Conservation (phyloP, 2,329 filamentous ascomycete genomes). For the Sclerotinia trifoliorum region DNA sequence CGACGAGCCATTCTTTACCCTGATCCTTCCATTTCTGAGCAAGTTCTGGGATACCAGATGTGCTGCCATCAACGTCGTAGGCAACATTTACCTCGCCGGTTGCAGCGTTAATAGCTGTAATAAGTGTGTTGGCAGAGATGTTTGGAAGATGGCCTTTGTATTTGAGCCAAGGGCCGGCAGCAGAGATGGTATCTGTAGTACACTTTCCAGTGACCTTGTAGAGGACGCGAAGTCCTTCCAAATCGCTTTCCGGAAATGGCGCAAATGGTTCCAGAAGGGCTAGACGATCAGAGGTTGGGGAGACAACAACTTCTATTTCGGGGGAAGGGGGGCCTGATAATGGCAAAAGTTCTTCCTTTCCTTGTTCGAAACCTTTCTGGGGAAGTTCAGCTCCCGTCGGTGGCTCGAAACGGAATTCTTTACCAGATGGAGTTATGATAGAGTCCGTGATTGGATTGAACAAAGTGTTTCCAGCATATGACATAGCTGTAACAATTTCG, state of each 20-base stretch:
- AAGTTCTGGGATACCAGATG: constrained; percentile 80
- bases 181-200: constrained; percentile 98
- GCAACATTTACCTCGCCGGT: constrained; percentile 91
- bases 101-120: constrained; percentile 87
- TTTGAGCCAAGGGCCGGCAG: constrained; percentile 95
- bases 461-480: constrained; percentile 85
- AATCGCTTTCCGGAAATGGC: constrained; percentile 74
- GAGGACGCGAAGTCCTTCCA: constrained; percentile 77
- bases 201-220: constrained; percentile 98
- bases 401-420: constrained; percentile 80
- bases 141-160: constrained; percentile 99
- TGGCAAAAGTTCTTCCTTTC: constrained; percentile 71
- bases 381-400: constrained; percentile 69
- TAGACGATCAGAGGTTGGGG: constrained; percentile 84
- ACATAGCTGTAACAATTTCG: constrained; percentile 94
- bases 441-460: constrained; percentile 95
- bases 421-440: constrained; percentile 75
- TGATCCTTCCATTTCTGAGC: constrained; percentile 78
- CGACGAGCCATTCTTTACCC: constrained; percentile 81
- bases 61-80: constrained; percentile 77
- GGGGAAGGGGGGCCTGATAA: constrained; percentile 71
- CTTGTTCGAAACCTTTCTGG: constrained; percentile 67
- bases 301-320: constrained; percentile 70
- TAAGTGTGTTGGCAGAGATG: constrained; percentile 95
- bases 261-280: constrained; percentile 88